Base-by-base conservation (phyloP, 169 alveolate species). In the Amoebophrya sp. region DNA sequence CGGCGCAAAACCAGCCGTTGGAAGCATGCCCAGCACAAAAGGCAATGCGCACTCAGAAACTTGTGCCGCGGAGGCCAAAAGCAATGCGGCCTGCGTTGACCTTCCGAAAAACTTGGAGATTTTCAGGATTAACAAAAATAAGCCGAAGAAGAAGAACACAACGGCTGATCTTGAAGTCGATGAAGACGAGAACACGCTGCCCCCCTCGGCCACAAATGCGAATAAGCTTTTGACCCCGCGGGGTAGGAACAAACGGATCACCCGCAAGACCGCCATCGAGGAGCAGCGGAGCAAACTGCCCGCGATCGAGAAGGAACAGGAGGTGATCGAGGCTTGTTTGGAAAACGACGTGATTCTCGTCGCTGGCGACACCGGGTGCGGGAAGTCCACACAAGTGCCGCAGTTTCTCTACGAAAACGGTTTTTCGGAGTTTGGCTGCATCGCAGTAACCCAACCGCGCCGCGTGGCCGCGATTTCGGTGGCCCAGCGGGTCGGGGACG, bases 381-480 rank as follows among this genome's bases (percentile, higher is more conserved):
- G 99, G 39, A 98, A 98, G 92, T 97, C 99, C 90, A 98, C 99
- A 12, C 97, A 98, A 95, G 94, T 98, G 25, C 98, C 99, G 0
- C 97, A 97, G 92, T 97, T 97, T 94, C 93, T 97, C 77, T 97
- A 97, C 94, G 99, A 98, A 94, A 94, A 95, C 32, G 99, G 99
- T 0, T 97, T 97, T 91, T 95, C 98, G 33, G 93, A 92, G 91
- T 77, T 90, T 41, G 97, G 97, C 40, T 96, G 95, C 91, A 96
- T 96, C 38, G 98, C 98, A 35, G 89, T 97, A 77, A 98, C 99
- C n/a, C 97, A 98, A 92, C 99, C 99, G 0, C 95, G 99, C 88
- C 95, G 99, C 94, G 99, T 98, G 3, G 99, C 99, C n/a, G 99
- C 99, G 18, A 96, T 97, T 97, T 93, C 98, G 89, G 98, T 98